These are phyloP conservation scores for Aspergillus terreus DNA, from an alignment of 2,329 filamentous ascomycete species.

Conservation along the genomic window DNA sequence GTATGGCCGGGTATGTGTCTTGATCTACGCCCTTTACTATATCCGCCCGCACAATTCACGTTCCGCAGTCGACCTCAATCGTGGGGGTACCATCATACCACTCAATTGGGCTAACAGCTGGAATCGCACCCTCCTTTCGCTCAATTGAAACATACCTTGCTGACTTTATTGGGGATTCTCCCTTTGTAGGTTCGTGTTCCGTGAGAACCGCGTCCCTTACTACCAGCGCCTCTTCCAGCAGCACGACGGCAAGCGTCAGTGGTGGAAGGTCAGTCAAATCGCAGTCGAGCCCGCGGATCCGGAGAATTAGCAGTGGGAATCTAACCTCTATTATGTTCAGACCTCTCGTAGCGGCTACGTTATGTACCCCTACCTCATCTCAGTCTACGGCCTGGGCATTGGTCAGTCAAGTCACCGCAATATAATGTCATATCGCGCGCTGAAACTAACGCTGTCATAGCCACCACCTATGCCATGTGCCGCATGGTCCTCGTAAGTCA, in stretches of 20 bases:
- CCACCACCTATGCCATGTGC: constrained; percentile 41
- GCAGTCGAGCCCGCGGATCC: neutral
- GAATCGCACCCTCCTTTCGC: neutral
- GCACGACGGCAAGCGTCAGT: constrained; percentile 63
- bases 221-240: constrained; percentile 66
- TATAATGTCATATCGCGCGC: constrained; percentile 1
- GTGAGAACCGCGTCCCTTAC: constrained; percentile 64
- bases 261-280: constrained; percentile 60
- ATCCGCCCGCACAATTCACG: constrained; percentile 2
- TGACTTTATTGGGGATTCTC: constrained; percentile 13
- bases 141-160: constrained; percentile 1
- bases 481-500: constrained; percentile 42
- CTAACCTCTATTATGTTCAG: constrained; percentile 28
- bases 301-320: neutral
- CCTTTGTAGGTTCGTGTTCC: constrained; percentile 51
- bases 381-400: constrained; percentile 47
- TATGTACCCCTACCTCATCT: constrained; percentile 59
- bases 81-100: constrained; percentile 2
- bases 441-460: constrained; percentile 19
- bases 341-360: constrained; percentile 55
- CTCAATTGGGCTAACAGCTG: neutral
- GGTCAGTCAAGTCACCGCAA: constrained; percentile 42
- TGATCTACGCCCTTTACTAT: neutral
- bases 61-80: constrained; percentile 16
- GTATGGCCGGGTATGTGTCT: constrained; percentile 40